Evolutionary conservation across 352 stramenopile genomes (phyloP).

Genomic region (Stephanocyclus meneghinianus): DNA sequence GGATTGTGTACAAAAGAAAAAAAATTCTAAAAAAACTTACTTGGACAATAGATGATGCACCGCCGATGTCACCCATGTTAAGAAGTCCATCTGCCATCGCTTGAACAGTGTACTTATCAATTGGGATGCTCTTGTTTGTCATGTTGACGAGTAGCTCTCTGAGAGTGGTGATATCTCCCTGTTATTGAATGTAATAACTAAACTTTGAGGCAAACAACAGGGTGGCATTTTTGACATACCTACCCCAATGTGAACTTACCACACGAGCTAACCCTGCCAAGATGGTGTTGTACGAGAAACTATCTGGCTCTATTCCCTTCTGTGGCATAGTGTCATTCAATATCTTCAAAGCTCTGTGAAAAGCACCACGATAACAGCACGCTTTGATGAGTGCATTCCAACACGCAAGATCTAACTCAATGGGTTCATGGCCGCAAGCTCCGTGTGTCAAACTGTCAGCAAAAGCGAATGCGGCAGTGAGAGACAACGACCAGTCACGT

Average conservation of each 20-base stretch:
- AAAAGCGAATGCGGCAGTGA: constrained; percentile 74
- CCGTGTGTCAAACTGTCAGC: constrained; percentile 75
- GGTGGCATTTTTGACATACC: neutral
- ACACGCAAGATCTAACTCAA: constrained; percentile 62
- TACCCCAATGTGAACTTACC: constrained; percentile 5
- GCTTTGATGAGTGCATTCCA: constrained; percentile 75
- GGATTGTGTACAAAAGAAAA: neutral
- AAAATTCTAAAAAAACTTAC: constrained; percentile 1
- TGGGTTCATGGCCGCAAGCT: constrained; percentile 74
- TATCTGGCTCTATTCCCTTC: constrained; percentile 65
- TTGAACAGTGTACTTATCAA: constrained; percentile 65
- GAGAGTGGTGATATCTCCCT: constrained; percentile 51
- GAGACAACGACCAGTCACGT: constrained; percentile 59
- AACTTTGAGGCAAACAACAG: neutral
- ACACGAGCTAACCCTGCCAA: constrained; percentile 65
- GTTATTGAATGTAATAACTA: neutral
- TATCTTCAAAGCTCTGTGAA: constrained; percentile 74
- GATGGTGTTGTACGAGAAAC: constrained; percentile 69
- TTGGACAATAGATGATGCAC: constrained; percentile 62
- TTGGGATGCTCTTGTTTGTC: constrained; percentile 55
- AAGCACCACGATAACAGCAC: constrained; percentile 71
- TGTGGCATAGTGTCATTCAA: constrained; percentile 67
- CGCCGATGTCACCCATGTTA: constrained; percentile 71
- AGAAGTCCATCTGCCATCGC: constrained; percentile 68
- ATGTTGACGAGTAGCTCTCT: constrained; percentile 64